A percentile compares a stretch with the other conserved stretches of the same genome.
Conservation (phyloP, 257 asterid genomes). For the Apocynum venetum region DNA sequence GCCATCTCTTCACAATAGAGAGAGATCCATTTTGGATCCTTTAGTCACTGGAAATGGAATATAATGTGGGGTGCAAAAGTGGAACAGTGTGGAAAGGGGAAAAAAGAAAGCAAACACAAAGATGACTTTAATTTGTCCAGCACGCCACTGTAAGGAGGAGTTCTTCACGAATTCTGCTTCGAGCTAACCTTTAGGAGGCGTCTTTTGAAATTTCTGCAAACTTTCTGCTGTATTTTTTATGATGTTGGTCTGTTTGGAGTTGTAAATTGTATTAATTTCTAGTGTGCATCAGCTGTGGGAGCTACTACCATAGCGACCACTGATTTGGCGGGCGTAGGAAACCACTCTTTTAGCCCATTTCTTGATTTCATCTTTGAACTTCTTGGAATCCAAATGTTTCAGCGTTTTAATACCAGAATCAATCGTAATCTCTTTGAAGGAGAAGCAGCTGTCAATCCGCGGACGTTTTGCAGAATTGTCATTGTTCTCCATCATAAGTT, state of each 20-base stretch:
- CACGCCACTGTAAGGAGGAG: too few species aligned
- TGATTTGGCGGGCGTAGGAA: conserved; percentile 65
- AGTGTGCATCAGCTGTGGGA: conserved; percentile 21
- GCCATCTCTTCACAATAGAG: background rate
- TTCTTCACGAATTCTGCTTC: background rate
- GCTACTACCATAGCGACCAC: conserved; percentile 50
- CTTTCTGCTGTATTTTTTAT: background rate
- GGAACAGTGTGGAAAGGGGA: background rate
- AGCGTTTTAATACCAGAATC: conserved; percentile 64
- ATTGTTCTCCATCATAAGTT: background rate
- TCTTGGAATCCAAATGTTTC: conserved; percentile 67
- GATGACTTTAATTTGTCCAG: background rate
- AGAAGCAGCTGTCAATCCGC: conserved; percentile 34
- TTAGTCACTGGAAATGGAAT: background rate
- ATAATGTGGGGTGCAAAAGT: background rate
- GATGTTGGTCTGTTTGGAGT: background rate
- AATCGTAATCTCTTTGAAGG: conserved; percentile 54
- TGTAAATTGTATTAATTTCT: background rate
- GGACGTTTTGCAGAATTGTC: conserved; percentile 25
- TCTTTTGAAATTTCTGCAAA: background rate
- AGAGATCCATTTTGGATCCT: background rate
- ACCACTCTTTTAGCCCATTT: conserved; percentile 84
- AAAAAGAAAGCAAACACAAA: too few species aligned
- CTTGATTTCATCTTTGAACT: conserved; percentile 65
- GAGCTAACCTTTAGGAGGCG: background rate